Evolutionary conservation across 148 eudicot genomes (phyloP).

Genomic region (Rhododendron vialii): DNA sequence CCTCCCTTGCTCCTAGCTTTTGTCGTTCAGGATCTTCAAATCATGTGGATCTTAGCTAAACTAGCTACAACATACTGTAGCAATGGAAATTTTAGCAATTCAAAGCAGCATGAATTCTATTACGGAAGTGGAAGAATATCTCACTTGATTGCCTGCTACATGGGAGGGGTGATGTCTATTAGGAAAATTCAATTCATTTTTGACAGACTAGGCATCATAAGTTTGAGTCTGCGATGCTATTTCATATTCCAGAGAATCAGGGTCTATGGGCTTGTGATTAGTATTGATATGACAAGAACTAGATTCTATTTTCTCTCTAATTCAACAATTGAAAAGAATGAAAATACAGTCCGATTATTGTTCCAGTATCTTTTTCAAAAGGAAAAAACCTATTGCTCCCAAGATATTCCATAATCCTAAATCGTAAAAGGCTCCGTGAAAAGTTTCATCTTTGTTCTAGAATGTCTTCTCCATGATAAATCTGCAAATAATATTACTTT

Average conservation of each 20-base stretch:
- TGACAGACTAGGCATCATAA: background rate
- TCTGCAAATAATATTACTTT: background rate
- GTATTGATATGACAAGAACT: background rate
- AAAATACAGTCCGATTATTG: background rate
- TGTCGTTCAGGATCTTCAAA: background rate
- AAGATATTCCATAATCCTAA: background rate
- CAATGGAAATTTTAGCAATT: background rate
- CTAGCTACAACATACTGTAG: background rate
- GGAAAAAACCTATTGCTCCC: background rate
- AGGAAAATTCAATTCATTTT: background rate
- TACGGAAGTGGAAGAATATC: background rate
- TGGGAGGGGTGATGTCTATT: background rate
- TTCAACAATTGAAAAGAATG: background rate
- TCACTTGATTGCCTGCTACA: background rate
- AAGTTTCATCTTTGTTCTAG: conserved; percentile 3
- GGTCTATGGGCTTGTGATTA: background rate
- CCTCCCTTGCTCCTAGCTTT: background rate
- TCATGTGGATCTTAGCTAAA: background rate
- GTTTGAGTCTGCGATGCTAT: background rate
- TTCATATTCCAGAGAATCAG: background rate
- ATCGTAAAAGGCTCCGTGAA: background rate
- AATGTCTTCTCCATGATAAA: background rate
- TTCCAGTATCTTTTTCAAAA: background rate
- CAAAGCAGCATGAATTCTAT: background rate
- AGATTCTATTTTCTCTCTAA: background rate